Conservation (phyloP, 2,329 filamentous ascomycete species). For the Ramularia endophylla region DNA sequence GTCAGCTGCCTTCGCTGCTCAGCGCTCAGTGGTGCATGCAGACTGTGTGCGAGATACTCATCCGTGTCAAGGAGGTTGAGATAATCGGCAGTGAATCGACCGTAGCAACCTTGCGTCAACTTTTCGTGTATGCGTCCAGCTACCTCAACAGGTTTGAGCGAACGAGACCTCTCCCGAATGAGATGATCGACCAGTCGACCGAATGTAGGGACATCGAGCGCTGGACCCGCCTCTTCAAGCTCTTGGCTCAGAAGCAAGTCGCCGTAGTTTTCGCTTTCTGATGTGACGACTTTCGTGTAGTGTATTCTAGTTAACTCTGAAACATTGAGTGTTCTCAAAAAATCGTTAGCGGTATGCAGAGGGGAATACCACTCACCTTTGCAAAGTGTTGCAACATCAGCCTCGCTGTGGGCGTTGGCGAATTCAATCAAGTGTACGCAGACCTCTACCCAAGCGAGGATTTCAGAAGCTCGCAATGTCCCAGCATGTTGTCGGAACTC, state of each 20-base stretch:
- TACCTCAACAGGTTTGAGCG: too few relatives aligned
- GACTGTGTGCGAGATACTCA: too few relatives aligned
- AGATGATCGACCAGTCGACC: too few relatives aligned
- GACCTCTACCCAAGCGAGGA: constrained; percentile 26
- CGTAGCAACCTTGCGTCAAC: constrained; percentile 10
- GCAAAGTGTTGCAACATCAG: constrained; percentile 2
- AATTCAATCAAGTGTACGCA: constrained; percentile 6
- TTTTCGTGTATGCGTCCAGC: constrained; percentile 10
- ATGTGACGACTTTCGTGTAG: not conserved
- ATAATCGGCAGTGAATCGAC: constrained; percentile 6
- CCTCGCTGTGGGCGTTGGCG: constrained; percentile 7
- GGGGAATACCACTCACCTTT: constrained; percentile 4
- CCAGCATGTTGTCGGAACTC: constrained; percentile 1
- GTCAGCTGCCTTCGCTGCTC: too few relatives aligned
- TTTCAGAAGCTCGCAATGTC: constrained; percentile 11
- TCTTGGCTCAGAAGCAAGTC: too few relatives aligned
- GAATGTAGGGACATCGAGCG: too few relatives aligned
- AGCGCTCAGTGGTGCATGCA: too few relatives aligned
- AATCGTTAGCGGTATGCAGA: constrained; percentile 1
- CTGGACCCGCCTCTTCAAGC: too few relatives aligned
- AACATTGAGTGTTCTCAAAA: constrained; percentile 9
- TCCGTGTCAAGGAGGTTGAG: too few relatives aligned
- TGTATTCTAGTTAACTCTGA: not conserved
- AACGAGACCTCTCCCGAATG: too few relatives aligned
- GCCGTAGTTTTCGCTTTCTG: too few relatives aligned